A percentile compares a stretch with the other conserved stretches of the same genome.
These are phyloP conservation scores for Boletales sp. DNA, from an alignment of 768 basidiomycete species.

Conservation along the genomic window DNA sequence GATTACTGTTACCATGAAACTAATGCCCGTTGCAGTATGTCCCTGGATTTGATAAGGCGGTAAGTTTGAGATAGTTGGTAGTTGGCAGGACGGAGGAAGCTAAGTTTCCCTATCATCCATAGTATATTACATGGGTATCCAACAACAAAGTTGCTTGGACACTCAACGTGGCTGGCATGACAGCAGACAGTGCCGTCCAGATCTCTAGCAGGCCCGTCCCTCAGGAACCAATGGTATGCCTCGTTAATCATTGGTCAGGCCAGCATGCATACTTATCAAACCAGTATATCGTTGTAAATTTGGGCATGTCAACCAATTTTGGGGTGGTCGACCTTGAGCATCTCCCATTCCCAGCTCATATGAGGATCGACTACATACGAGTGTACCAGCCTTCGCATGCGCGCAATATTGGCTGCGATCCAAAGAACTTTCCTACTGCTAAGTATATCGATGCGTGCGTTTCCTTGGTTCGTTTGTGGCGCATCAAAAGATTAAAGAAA, in stretches of 20 bases:
- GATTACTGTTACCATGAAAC: background rate
- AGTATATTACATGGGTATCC: constrained; percentile 88
- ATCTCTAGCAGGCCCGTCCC: constrained; percentile 69
- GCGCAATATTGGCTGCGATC: constrained; percentile 74
- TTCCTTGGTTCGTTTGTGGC: background rate
- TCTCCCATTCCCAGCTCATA: constrained; percentile 46
- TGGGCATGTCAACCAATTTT: constrained; percentile 61
- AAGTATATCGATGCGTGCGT: constrained; percentile 64
- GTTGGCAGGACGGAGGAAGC: background rate
- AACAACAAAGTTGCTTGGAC: constrained; percentile 72
- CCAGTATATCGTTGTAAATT: constrained; percentile 52
- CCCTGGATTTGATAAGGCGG: constrained; percentile 64
- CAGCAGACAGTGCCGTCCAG: constrained; percentile 52
- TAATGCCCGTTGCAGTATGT: constrained; percentile 20
- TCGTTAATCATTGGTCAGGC: background rate
- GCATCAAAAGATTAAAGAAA: background rate
- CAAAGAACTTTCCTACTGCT: constrained; percentile 62
- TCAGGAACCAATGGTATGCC: constrained; percentile 79
- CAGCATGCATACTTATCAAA: background rate
- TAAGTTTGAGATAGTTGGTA: constrained; percentile 30
- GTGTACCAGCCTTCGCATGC: constrained; percentile 66
- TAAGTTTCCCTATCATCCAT: background rate
- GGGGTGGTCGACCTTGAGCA: constrained; percentile 52
- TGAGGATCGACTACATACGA: constrained; percentile 56
- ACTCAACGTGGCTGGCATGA: constrained; percentile 64